phyloP scores from a whole-genome alignment of 2,329 filamentous ascomycete genomes.

The Biscogniauxia sp. region DNA sequence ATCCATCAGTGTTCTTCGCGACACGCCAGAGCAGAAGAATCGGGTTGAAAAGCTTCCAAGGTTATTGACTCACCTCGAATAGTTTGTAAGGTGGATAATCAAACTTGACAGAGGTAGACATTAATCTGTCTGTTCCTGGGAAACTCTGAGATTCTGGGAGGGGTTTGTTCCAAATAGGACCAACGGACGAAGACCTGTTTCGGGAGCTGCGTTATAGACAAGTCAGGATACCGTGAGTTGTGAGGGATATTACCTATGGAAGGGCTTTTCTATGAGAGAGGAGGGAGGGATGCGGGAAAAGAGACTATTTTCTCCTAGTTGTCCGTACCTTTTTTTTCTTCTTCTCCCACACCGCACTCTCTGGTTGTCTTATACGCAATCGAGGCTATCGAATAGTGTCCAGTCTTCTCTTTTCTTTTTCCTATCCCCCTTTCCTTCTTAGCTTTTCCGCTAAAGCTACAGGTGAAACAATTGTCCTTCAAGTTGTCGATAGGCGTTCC shows the following conservation, averaged over 20 bases:
- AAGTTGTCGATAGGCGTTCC: conserved; percentile 10
- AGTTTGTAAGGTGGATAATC: conserved; percentile 55
- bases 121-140: conserved; percentile 43
- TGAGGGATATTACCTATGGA: conserved; percentile 6
- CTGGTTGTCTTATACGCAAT: conserved; percentile 28
- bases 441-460: neutral
- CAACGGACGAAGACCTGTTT: conserved; percentile 35
- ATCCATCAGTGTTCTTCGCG: conserved; percentile 16
- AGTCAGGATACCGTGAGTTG: conserved; percentile 17
- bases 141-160: conserved; percentile 26
- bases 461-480: conserved; percentile 28
- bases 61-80: conserved; percentile 54
- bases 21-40: conserved; percentile 1
- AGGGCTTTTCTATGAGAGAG: conserved; percentile 1
- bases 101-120: conserved; percentile 55
- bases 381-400: conserved; percentile 22
- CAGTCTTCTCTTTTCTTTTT: conserved; percentile 19
- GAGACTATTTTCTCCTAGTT: conserved; percentile 14
- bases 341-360: conserved; percentile 4
- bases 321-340: conserved; percentile 9
- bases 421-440: conserved; percentile 13
- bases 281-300: conserved; percentile 2
- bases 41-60: neutral
- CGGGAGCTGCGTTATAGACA: conserved; percentile 34
- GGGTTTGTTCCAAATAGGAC: conserved; percentile 32